Conservation (phyloP, 2,329 filamentous ascomycete species). For the Xylariomycetidae sp. region DNA sequence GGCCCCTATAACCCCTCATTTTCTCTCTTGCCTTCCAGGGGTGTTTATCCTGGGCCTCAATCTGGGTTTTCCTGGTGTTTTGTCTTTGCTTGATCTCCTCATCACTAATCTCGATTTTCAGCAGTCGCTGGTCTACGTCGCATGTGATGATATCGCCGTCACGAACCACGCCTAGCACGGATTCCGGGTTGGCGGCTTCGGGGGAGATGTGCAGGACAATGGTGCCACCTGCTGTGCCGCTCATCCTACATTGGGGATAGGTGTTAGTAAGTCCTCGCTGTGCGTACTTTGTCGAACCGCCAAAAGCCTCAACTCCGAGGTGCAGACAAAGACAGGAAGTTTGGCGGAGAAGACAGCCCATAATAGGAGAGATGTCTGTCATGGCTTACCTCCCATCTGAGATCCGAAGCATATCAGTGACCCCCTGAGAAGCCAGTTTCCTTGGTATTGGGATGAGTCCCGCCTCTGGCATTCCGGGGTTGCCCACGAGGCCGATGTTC, state of each 20-base stretch:
- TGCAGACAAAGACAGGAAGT: no score
- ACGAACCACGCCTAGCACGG: conserved; percentile 70
- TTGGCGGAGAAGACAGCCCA: no score
- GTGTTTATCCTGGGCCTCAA: conserved; percentile 19
- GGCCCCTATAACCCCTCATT: conserved; percentile 52
- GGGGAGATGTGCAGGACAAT: conserved; percentile 86
- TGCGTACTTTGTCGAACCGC: no score
- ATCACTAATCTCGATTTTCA: conserved; percentile 56
- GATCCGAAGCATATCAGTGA: conserved; percentile 76
- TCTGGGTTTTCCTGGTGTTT: conserved; percentile 50
- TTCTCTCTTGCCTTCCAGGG: conserved; percentile 32
- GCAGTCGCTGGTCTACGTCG: conserved; percentile 63
- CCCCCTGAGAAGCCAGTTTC: conserved; percentile 68
- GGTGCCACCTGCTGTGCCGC: conserved; percentile 81
- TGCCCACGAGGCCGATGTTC: conserved; percentile 85
- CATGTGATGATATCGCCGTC: conserved; percentile 78
- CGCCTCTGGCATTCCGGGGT: conserved; percentile 91
- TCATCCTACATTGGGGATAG: no score
- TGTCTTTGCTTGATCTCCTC: conserved; percentile 64
- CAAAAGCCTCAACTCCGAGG: no score
- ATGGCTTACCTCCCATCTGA: no score
- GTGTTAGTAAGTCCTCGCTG: no score
- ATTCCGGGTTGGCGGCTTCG: conserved; percentile 72
- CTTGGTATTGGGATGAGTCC: conserved; percentile 61
- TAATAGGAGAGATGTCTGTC: no score